Conservation (phyloP, 78 protist genomes). For the Dictyostelium brefeldianum region DNA sequence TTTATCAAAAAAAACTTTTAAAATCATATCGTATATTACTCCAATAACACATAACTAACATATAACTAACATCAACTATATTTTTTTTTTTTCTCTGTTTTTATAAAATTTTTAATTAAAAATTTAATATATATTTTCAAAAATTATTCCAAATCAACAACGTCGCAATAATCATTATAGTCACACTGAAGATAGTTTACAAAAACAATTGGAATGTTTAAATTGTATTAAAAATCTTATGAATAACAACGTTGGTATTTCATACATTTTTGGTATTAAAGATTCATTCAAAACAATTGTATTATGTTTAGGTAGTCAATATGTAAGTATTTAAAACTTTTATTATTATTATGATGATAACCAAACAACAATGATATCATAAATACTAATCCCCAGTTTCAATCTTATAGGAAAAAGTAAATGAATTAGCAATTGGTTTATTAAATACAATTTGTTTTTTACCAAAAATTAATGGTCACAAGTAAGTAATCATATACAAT, state of each 20-base stretch:
- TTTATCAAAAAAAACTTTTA: background rate
- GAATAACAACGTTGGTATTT: slow-evolving; percentile 73
- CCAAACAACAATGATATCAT: background rate
- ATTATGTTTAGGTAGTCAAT: slow-evolving; percentile 51
- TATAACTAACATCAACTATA: too few species aligned
- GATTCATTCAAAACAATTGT: slow-evolving; percentile 51
- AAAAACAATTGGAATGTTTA: slow-evolving; percentile 61
- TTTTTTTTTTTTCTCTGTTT: background rate
- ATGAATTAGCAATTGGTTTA: slow-evolving; percentile 75
- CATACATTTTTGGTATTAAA: slow-evolving; percentile 27
- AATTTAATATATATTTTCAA: background rate
- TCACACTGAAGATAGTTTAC: slow-evolving; percentile 37
- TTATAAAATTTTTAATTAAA: background rate
- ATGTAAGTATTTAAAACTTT: slow-evolving; percentile 43
- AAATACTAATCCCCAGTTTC: background rate
- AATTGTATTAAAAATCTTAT: slow-evolving; percentile 65
- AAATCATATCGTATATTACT: too few species aligned
- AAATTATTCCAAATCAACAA: background rate
- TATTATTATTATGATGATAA: background rate
- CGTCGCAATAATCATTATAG: slow-evolving; percentile 5
- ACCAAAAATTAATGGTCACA: slow-evolving; percentile 39
- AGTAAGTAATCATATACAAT: slow-evolving; percentile 8
- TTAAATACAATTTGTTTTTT: slow-evolving; percentile 46
- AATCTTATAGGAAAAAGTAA: slow-evolving; percentile 40
- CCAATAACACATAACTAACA: too few species aligned